Conservation (phyloP, 441 rosid species). For the Metrosideros polymorpha region DNA sequence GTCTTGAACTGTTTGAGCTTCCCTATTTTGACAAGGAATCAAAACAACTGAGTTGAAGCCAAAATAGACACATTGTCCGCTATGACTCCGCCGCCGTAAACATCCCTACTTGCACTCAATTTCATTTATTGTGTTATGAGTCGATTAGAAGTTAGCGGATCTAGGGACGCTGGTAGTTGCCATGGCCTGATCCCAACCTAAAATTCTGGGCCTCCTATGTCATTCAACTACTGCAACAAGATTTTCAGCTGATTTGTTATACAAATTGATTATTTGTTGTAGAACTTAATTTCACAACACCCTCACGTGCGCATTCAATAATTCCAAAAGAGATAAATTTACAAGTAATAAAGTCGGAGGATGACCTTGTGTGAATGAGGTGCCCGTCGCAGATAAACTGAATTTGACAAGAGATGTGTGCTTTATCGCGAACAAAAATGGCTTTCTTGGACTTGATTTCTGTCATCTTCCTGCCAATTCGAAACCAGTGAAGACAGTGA, state of each 20-base stretch:
- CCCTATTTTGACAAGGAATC: conserved; percentile 35
- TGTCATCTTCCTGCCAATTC: conserved; percentile 48
- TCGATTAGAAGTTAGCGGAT: neutral
- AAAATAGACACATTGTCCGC: neutral
- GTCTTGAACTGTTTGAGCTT: conserved; percentile 22
- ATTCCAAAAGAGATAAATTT: neutral
- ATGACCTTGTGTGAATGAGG: conserved; percentile 54
- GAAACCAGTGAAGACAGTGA: conserved; percentile 4
- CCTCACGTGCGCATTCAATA: neutral
- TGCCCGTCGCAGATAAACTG: conserved; percentile 72
- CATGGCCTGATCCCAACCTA: neutral
- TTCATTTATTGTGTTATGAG: neutral
- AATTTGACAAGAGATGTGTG: conserved; percentile 73
- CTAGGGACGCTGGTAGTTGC: neutral
- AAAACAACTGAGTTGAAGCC: neutral
- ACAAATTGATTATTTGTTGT: neutral
- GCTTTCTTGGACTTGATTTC: conserved; percentile 84
- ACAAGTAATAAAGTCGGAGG: neutral
- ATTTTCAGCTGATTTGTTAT: neutral
- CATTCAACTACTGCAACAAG: neutral
- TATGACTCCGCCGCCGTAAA: neutral
- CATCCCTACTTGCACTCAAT: neutral
- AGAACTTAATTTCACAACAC: neutral
- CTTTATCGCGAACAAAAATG: conserved; percentile 32
- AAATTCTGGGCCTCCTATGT: neutral